Percentiles rank a stretch among this genome's conserved stretches.
Conservation (phyloP, 352 stramenopile species). For the Plasmopara muralis region DNA sequence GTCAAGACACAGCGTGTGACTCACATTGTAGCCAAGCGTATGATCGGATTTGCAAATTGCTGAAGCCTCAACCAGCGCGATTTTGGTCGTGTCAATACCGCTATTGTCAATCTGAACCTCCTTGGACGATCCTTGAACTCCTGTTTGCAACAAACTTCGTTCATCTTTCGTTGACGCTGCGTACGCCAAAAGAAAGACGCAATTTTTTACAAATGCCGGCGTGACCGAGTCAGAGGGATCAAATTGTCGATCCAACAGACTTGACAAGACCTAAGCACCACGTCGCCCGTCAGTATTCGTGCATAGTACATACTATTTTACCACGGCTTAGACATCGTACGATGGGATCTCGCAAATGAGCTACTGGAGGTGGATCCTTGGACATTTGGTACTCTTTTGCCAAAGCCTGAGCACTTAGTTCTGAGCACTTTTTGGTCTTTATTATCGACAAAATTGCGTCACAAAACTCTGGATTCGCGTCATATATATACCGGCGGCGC, state of each 20-base stretch:
- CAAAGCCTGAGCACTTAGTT: conserved; percentile 47
- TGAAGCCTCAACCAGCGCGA: conserved; percentile 63
- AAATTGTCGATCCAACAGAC: conserved; percentile 73
- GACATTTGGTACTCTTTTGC: conserved; percentile 58
- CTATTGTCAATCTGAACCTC: conserved; percentile 41
- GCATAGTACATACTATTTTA: background rate
- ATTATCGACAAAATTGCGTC: conserved; percentile 72
- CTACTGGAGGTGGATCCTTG: conserved; percentile 46
- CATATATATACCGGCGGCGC: conserved; percentile 53
- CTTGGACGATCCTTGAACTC: conserved; percentile 13
- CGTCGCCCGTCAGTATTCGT: conserved; percentile 1
- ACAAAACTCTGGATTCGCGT: conserved; percentile 49
- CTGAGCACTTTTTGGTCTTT: conserved; percentile 68
- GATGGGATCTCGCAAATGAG: conserved; percentile 63
- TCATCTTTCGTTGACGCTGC: conserved; percentile 71
- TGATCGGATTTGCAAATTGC: conserved; percentile 78
- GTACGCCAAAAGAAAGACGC: conserved; percentile 66
- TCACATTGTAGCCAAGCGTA: conserved; percentile 82
- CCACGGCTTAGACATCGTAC: conserved; percentile 23
- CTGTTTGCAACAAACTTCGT: conserved; percentile 60
- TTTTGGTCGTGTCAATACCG: conserved; percentile 58
- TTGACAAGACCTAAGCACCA: conserved; percentile 57
- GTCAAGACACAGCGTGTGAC: conserved; percentile 5
- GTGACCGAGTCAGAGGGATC: conserved; percentile 64
- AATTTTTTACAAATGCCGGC: conserved; percentile 53